Evolutionary conservation across 192 early-diverging fungal genomes (phyloP).

Genomic region (Coemansia sp.): DNA sequence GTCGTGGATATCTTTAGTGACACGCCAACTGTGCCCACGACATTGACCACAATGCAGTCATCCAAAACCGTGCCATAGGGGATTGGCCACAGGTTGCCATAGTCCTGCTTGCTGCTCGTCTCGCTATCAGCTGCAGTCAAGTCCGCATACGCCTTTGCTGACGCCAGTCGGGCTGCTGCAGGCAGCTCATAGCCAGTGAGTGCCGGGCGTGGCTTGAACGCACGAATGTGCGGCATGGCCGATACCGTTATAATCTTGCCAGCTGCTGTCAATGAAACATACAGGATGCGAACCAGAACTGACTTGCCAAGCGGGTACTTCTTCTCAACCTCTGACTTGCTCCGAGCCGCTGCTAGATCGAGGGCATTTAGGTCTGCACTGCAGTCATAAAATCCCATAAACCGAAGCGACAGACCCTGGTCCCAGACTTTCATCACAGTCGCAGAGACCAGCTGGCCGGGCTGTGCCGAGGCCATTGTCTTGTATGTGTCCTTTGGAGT

Average conservation of each 20-base stretch:
- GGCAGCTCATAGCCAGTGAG: constrained; percentile 42
- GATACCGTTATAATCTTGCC: constrained; percentile 64
- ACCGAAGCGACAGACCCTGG: constrained; percentile 65
- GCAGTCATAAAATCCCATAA: constrained; percentile 84
- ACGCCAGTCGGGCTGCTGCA: constrained; percentile 25
- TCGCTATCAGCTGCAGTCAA: constrained; percentile 7
- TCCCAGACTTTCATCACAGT: constrained; percentile 63
- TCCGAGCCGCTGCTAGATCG: constrained; percentile 58
- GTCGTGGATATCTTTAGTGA: constrained; percentile 55
- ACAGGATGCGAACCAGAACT: constrained; percentile 70
- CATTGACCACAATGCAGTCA: constrained; percentile 58
- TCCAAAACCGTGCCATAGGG: constrained; percentile 74
- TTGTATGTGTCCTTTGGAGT: constrained; percentile 57
- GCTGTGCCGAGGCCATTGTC: constrained; percentile 73
- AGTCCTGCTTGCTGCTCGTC: constrained; percentile 20
- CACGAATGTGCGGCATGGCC: constrained; percentile 57
- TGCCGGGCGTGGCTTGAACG: constrained; percentile 42
- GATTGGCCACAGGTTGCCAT: constrained; percentile 52
- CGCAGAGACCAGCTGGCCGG: constrained; percentile 70
- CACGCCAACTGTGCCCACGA: constrained; percentile 63
- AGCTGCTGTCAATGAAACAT: constrained; percentile 63
- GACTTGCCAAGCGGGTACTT: constrained; percentile 62
- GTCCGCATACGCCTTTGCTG: constrained; percentile 1
- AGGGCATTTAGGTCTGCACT: constrained; percentile 50
- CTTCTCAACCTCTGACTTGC: constrained; percentile 54